Conservation (phyloP, 345 rosid species). For the Kernera saxatilis region DNA sequence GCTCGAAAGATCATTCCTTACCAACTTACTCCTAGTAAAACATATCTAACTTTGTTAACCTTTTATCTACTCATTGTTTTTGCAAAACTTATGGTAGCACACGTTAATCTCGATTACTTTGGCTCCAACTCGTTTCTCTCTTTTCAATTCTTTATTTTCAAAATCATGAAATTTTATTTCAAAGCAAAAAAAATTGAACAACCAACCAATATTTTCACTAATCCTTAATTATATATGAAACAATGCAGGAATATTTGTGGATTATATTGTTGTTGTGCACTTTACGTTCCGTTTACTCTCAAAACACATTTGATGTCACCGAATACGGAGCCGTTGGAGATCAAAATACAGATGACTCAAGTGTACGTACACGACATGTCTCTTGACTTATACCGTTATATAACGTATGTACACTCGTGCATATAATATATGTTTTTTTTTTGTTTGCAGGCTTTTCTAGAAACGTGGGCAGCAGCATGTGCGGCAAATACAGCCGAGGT, state of each 20-base stretch:
- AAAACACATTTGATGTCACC: background rate
- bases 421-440: background rate
- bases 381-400: background rate
- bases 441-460: background rate
- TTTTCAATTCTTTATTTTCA: background rate
- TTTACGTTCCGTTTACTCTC: background rate
- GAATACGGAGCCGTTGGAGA: slow-evolving; percentile 33
- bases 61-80: background rate
- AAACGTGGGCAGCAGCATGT: background rate
- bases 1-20: background rate
- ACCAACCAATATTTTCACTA: background rate
- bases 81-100: background rate
- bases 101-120: background rate
- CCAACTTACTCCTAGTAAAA: background rate
- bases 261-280: background rate
- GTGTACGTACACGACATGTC: slow-evolving; percentile 1
- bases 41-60: background rate
- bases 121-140: background rate
- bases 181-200: background rate
- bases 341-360: slow-evolving; percentile 22
- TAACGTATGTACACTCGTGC: background rate
- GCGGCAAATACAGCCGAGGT: background rate
- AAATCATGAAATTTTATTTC: background rate
- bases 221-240: background rate
- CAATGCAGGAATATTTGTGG: background rate